Percentiles rank a stretch among this genome's conserved stretches.
These are phyloP conservation scores for Agmasoma carcini DNA, from an alignment of 371 early-diverging fungal genomes.

Conservation along the genomic window DNA sequence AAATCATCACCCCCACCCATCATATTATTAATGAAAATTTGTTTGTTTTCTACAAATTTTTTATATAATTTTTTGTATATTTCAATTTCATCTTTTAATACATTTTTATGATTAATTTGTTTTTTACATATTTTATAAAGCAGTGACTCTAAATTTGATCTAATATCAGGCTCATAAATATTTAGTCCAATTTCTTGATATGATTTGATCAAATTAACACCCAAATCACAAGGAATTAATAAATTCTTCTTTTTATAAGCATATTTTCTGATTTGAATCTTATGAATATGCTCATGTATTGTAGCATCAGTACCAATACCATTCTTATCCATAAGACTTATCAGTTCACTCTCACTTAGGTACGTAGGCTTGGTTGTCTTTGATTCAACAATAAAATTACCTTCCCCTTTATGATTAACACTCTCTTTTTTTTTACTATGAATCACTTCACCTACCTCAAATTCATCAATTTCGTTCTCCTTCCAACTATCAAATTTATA, in stretches of 20 bases:
- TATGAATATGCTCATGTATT: conserved; percentile 92
- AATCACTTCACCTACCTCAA: conserved; percentile 58
- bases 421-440: conserved; percentile 39
- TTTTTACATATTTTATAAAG: conserved; percentile 57
- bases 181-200: conserved; percentile 58
- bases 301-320: conserved; percentile 99
- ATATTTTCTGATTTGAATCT: conserved; percentile 74
- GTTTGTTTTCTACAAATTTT: conserved; percentile 58
- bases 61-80: conserved; percentile 43
- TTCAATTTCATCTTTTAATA: conserved; percentile 44
- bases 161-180: conserved; percentile 40
- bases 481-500: conserved; percentile 83
- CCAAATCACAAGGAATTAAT: conserved; percentile 71
- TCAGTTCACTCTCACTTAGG: conserved; percentile 78
- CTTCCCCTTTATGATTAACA: background rate
- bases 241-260: conserved; percentile 57
- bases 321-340: conserved; percentile 81
- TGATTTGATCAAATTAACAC: conserved; percentile 72
- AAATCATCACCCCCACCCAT: background rate
- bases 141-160: conserved; percentile 56
- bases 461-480: conserved; percentile 61
- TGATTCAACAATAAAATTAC: conserved; percentile 56
- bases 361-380: conserved; percentile 64
- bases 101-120: conserved; percentile 9
- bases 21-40: conserved; percentile 57